These are phyloP conservation scores for Trichothecium roseum DNA, from an alignment of 2,329 filamentous ascomycete genomes.

Conservation along the genomic window DNA sequence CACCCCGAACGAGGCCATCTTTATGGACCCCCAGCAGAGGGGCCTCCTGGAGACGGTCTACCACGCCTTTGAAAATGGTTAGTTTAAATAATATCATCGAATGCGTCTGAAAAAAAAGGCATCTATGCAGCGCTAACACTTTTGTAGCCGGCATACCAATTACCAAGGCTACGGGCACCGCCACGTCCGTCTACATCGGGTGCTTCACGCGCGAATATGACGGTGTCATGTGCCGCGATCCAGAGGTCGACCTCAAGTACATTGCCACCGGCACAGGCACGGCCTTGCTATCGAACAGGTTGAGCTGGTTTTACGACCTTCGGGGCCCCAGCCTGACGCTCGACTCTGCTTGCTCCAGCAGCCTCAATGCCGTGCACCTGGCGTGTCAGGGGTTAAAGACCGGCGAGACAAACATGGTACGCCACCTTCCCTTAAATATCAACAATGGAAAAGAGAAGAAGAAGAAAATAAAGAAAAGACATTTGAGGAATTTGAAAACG, in stretches of 20 bases:
- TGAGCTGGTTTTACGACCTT: constrained; percentile 25
- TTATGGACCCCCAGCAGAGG: constrained; percentile 32
- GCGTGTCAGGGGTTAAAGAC: constrained; percentile 18
- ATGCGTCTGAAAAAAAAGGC: no score
- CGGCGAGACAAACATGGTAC: constrained; percentile 15
- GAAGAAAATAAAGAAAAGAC: no score
- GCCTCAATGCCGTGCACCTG: constrained; percentile 21
- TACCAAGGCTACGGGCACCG: constrained; percentile 13
- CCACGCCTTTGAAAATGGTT: constrained; percentile 23
- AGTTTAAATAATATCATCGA: background rate
- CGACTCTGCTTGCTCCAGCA: constrained; percentile 28
- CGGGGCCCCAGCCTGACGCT: constrained; percentile 23
- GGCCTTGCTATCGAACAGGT: constrained; percentile 19
- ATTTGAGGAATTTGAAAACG: no score
- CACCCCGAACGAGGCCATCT: constrained; percentile 23
- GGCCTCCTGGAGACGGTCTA: constrained; percentile 27
- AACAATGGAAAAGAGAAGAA: no score
- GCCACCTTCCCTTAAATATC: no score
- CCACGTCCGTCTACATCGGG: constrained; percentile 18
- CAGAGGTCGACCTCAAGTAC: constrained; percentile 22
- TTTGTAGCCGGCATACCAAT: constrained; percentile 19
- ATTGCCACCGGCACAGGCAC: constrained; percentile 18
- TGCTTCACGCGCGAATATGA: constrained; percentile 17
- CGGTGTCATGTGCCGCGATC: constrained; percentile 13
- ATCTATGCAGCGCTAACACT: no score